A percentile compares a stretch with the other conserved stretches of the same genome.
phyloP scores from a whole-genome alignment of 495 filamentous ascomycete genomes.

The Trichocladium uniseriatum region DNA sequence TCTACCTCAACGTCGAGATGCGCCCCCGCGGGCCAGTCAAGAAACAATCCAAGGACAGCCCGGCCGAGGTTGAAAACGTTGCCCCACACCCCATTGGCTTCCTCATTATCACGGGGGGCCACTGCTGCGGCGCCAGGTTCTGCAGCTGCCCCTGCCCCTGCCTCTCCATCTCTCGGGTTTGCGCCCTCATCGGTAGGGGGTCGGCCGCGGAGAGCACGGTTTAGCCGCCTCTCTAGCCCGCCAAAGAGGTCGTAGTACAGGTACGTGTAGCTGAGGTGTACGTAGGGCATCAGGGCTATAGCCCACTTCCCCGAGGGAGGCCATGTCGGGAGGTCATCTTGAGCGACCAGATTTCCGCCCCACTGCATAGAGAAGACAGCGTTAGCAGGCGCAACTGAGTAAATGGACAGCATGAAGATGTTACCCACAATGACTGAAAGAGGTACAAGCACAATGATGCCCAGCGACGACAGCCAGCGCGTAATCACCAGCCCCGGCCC shows the following conservation, averaged over 20 bases:
- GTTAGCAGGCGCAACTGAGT: neutral
- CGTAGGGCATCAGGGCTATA: slow-evolving; percentile 55
- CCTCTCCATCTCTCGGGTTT: neutral
- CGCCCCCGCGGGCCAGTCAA: slow-evolving; percentile 24
- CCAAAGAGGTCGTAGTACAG: slow-evolving; percentile 57
- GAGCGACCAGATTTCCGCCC: slow-evolving; percentile 10
- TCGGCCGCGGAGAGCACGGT: slow-evolving; percentile 23
- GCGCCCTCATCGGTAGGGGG: slow-evolving; percentile 14
- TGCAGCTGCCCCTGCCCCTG: neutral
- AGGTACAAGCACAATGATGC: slow-evolving; percentile 26
- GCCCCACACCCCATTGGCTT: slow-evolving; percentile 7
- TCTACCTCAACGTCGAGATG: slow-evolving; percentile 37
- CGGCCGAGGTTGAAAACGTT: slow-evolving; percentile 10
- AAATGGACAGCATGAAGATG: neutral
- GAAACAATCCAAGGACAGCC: slow-evolving; percentile 5
- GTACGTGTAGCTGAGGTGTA: slow-evolving; percentile 58
- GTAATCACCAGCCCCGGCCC: slow-evolving; percentile 33
- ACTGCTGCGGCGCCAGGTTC: neutral
- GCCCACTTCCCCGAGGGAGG: slow-evolving; percentile 67
- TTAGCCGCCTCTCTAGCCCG: slow-evolving; percentile 53
- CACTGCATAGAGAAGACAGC: slow-evolving; percentile 12
- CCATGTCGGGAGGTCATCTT: slow-evolving; percentile 41
- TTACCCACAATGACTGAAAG: slow-evolving; percentile 27
- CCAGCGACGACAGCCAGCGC: slow-evolving; percentile 24
- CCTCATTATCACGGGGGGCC: slow-evolving; percentile 1